Evolutionary conservation across 2,329 filamentous ascomycete species (phyloP).

Genomic region (Fulvia fulva): DNA sequence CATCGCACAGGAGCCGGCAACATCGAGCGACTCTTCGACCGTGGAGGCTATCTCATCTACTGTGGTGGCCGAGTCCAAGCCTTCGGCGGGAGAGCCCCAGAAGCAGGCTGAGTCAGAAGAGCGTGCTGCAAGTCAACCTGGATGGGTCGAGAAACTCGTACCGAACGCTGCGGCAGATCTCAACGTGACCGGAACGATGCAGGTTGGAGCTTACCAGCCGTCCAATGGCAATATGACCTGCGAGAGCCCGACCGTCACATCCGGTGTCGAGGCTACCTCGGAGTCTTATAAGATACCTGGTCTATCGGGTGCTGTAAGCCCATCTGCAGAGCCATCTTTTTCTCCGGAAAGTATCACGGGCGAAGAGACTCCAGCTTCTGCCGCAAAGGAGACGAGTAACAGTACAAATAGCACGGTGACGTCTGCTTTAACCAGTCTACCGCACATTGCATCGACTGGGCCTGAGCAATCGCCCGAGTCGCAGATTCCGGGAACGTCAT

Average conservation of each 20-base stretch:
- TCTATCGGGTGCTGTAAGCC: background rate
- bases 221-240: constrained; percentile 17
- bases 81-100: background rate
- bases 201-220: constrained; percentile 14
- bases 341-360: background rate
- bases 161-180: background rate
- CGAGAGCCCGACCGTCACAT: background rate
- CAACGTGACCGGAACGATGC: constrained; percentile 9
- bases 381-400: background rate
- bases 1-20: constrained; percentile 11
- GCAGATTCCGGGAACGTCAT: background rate
- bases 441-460: background rate
- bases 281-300: background rate
- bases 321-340: background rate
- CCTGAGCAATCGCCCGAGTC: background rate
- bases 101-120: background rate
- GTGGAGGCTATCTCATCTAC: background rate
- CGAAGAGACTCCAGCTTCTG: background rate
- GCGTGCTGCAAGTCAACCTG: background rate
- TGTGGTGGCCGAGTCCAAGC: background rate
- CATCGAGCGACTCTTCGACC: constrained; percentile 7
- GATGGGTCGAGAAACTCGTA: background rate
- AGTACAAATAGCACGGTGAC: background rate
- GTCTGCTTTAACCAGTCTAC: background rate
- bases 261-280: background rate